Base-by-base conservation (phyloP, 768 basidiomycete species). In the Russula sp. region DNA sequence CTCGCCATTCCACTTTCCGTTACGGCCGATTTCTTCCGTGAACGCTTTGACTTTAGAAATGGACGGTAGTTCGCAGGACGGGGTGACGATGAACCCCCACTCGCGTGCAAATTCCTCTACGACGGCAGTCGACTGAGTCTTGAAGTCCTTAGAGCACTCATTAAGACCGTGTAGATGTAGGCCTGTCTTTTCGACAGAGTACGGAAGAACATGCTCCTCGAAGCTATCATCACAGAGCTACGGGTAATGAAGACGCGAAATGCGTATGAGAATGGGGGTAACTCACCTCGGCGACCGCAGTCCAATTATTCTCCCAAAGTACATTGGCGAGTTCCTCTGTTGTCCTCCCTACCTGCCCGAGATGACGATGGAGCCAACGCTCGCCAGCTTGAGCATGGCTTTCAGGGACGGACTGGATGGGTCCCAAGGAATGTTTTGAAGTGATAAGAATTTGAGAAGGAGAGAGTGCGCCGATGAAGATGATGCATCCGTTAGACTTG, bases 161-260 rank as follows among this genome's bases (percentile, higher is more conserved):
- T 98, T 98, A 55, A 98, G 78, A 2, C 96, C 96, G 76, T 98
- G 97, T 0, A 98, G 81, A 70, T 98, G 93, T 0, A 98, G 84
- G 4, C 95, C 96, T 0, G 93, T 91, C 63, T 85, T 84, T 22
- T 96, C 87, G 4, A 84, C 80, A 0, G 92, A 77, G 72, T 94
- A 96, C 0, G 84, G 78, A 0, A 99, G 82, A 60, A 98, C 96
- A 71, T 99, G 97, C 72, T 98, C 96, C 71, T 99, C 96, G 73
- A 98, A 98, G 0, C 82, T 83, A 75, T 99, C 97, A 71, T 99
- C 97, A 73, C 97, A 99, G 7, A 99, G 86, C 95, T 98, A 69
- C 0, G n/a, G 0, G 22, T n/a, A 6, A 36, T 46, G 34, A 61
- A 6, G 53, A 50, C 1, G 0, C 1, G 38, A n/a, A 42, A n/a